Percentiles rank a stretch among this genome's conserved stretches.
Conservation (phyloP, 305 asterid species). For the Fraxinus floribunda region DNA sequence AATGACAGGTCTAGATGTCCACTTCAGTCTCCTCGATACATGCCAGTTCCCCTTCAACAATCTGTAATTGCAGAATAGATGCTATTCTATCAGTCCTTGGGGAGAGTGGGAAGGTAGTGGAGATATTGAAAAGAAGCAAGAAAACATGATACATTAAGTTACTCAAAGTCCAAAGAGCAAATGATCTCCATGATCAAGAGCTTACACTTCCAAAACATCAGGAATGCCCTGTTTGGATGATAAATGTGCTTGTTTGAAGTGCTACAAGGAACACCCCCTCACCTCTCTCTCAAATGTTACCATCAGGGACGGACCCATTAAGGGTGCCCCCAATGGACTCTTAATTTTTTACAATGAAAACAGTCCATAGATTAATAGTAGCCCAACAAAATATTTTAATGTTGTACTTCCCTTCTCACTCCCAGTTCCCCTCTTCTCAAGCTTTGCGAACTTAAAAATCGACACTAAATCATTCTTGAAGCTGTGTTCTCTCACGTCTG, state of each 20-base stretch:
- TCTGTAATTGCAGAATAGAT: slow-evolving; percentile 52
- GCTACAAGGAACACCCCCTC: slow-evolving; percentile 47
- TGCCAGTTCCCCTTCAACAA: slow-evolving; percentile 47
- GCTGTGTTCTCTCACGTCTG: no score
- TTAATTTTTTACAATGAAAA: no score
- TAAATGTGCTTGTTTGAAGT: slow-evolving; percentile 52
- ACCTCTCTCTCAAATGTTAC: no score
- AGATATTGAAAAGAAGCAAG: slow-evolving; percentile 72
- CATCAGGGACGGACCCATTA: no score
- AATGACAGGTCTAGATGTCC: slow-evolving; percentile 65
- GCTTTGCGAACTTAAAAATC: no score
- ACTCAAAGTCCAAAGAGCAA: slow-evolving; percentile 57
- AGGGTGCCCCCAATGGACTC: no score
- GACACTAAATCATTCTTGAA: no score
- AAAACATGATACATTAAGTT: slow-evolving; percentile 69
- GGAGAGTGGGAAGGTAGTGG: slow-evolving; percentile 72
- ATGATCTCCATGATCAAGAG: slow-evolving; percentile 85
- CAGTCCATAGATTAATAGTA: no score
- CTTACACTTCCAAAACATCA: slow-evolving; percentile 72
- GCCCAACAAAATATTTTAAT: no score
- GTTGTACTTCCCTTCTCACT: no score
- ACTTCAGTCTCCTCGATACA: slow-evolving; percentile 57
- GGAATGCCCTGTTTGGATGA: slow-evolving; percentile 43
- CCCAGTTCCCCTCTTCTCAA: no score
- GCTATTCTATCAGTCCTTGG: slow-evolving; percentile 56